Percentiles rank a stretch among this genome's conserved stretches.
These are phyloP conservation scores for Cladosporium sp. DNA, from an alignment of 2,329 filamentous ascomycete genomes.

Conservation along the genomic window DNA sequence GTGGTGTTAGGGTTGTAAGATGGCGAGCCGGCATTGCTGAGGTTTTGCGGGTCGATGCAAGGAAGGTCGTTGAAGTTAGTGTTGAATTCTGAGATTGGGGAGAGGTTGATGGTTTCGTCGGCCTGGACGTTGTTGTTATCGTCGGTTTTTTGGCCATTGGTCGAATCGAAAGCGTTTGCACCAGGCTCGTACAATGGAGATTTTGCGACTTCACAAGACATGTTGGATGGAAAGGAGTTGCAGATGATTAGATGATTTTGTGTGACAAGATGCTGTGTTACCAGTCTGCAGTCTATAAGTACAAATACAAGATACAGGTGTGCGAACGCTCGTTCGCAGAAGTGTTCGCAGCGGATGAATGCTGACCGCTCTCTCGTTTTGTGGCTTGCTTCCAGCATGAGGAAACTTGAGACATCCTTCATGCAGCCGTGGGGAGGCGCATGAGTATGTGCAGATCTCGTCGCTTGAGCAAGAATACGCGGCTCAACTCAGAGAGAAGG, in stretches of 20 bases:
- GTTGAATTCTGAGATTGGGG: constrained; percentile 21
- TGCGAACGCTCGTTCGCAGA: constrained; percentile 23
- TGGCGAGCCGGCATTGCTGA: constrained; percentile 15
- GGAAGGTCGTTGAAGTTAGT: constrained; percentile 15
- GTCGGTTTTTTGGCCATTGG: no score
- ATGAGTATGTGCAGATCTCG: neutral
- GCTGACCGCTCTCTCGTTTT: constrained; percentile 1
- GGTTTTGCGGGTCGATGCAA: constrained; percentile 3
- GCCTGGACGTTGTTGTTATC: constrained; percentile 15
- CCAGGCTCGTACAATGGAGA: constrained; percentile 19
- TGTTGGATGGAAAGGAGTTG: constrained; percentile 4
- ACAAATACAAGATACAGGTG: constrained; percentile 14
- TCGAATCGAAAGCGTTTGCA: neutral
- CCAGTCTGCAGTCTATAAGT: constrained; percentile 15
- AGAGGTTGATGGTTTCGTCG: constrained; percentile 12
- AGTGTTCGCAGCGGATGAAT: constrained; percentile 15
- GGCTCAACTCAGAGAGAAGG: no score
- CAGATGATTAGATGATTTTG: neutral
- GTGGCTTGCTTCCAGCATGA: neutral
- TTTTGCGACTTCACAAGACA: constrained; percentile 18
- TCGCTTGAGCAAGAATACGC: neutral
- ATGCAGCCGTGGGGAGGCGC: neutral
- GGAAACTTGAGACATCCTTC: constrained; percentile 4
- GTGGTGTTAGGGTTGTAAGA: constrained; percentile 13
- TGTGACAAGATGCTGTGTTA: constrained; percentile 15